Evolutionary conservation across 805 yeast species (phyloP).

Genomic region (Candida stauntonica): DNA sequence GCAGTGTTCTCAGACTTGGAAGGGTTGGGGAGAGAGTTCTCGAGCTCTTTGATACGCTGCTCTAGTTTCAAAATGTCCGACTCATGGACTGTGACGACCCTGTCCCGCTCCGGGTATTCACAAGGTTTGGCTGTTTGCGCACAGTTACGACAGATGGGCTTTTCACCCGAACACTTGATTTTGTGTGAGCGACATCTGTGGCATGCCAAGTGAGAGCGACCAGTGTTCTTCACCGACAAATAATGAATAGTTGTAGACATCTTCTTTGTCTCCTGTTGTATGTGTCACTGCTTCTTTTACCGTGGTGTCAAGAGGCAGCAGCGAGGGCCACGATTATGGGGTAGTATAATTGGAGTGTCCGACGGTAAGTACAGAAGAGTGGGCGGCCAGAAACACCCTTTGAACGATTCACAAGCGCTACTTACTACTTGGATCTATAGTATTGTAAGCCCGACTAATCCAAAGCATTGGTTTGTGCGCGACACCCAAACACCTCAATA

Average conservation of each 20-base stretch:
- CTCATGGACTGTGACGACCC: conserved; percentile 21
- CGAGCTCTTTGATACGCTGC: conserved; percentile 13
- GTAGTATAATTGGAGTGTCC: no score
- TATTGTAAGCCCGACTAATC: no score
- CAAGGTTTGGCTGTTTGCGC: conserved; percentile 11
- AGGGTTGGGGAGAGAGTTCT: conserved; percentile 2
- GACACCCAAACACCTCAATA: no score
- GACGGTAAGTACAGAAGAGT: no score
- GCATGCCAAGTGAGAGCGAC: conserved; percentile 22
- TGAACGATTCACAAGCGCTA: no score
- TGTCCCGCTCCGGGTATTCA: conserved; percentile 20
- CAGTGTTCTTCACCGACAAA: conserved; percentile 19
- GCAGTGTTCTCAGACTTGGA: not conserved
- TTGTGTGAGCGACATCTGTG: conserved; percentile 22
- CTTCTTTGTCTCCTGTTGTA: not conserved
- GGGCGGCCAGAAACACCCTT: no score
- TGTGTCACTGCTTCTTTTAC: no score
- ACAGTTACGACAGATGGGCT: conserved; percentile 24
- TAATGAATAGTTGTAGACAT: conserved; percentile 8
- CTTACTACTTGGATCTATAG: no score
- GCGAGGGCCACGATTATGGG: no score
- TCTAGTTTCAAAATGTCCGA: conserved; percentile 21
- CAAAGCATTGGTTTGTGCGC: no score
- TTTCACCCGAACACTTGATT: conserved; percentile 24
- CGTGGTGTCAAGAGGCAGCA: no score